Percentiles rank a stretch among this genome's conserved stretches.
phyloP scores from a whole-genome alignment of 2,329 filamentous ascomycete species.

The Phaeomoniella chlamydospora region DNA sequence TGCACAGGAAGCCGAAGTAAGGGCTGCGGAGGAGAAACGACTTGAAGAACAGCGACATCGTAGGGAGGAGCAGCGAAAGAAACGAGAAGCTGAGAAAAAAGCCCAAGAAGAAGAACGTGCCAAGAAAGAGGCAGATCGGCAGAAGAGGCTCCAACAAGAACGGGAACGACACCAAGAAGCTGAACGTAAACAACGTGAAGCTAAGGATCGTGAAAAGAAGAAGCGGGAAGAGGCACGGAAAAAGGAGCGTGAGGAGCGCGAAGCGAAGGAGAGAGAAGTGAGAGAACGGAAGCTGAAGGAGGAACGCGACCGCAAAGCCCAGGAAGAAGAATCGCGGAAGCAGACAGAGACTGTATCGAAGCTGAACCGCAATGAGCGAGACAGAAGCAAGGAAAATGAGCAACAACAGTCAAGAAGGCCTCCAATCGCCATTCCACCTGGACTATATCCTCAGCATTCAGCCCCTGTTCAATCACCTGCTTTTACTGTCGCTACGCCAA shows the following conservation, averaged over 20 bases:
- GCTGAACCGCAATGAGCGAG: constrained; percentile 31
- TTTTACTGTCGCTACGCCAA: constrained; percentile 63
- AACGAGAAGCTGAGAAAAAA: constrained; percentile 80
- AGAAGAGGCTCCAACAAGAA: constrained; percentile 66
- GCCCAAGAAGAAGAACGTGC: constrained; percentile 78
- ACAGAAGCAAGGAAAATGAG: constrained; percentile 27
- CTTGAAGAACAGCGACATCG: constrained; percentile 67
- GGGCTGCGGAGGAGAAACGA: constrained; percentile 63
- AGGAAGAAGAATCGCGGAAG: constrained; percentile 34
- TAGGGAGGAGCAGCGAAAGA: constrained; percentile 80
- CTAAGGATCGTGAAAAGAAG: constrained; percentile 70
- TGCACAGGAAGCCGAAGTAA: constrained; percentile 65
- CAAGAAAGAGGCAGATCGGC: constrained; percentile 73
- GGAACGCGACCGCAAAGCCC: constrained; percentile 43
- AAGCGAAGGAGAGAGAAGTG: constrained; percentile 56
- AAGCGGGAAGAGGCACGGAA: constrained; percentile 57
- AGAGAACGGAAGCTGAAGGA: constrained; percentile 51
- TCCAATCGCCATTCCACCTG: constrained; percentile 29
- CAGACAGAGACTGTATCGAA: constrained; percentile 40
- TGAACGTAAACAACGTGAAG: constrained; percentile 70
- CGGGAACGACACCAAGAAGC: constrained; percentile 71
- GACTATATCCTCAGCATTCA: constrained; percentile 37
- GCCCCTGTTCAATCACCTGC: constrained; percentile 59
- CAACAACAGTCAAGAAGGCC: constrained; percentile 13
- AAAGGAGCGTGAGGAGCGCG: constrained; percentile 53